Base-by-base conservation (phyloP, 225 moss, liverwort and hornwort genomes). In the Anthoceros angustus region DNA sequence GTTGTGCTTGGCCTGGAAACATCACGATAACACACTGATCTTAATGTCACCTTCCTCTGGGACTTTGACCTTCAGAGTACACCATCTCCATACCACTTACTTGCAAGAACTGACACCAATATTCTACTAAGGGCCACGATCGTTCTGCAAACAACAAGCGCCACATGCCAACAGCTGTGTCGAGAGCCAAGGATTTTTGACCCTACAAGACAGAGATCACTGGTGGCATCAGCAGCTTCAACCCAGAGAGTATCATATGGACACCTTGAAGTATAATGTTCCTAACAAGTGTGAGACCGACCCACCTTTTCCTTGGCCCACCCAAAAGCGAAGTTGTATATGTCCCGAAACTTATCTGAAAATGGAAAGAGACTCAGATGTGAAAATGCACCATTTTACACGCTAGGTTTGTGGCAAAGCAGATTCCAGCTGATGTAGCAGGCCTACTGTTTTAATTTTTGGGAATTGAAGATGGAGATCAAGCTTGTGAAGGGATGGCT, bases 91-190 rank as follows among this genome's bases (percentile, higher is more conserved):
- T 25, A 39, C 26, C 12, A 66, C 84, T 74, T 79, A 92, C 92
- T 82, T 92, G 92, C 71, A 92, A 64, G 66, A 92, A 92, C 75
- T 88, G 88, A 77, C 92, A 92, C 92, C 92, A 92, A 21, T 81
- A 77, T 50, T 88, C 88, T 48, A 92, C 88, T 50, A 92, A 77
- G 65, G 88, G 81, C 92, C 92, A 92, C 25, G 84, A 67, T 11
- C 92, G 84, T 69, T 92, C 92, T 62, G 84, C 86, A 79, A 88
- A 92, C 45, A 92, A 75, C 62, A 92, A 74, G 45, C 84, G 81
- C 92, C 92, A 92, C 92, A 92, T 92, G 72, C 92, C 92, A 65
- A 92, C 70, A 48, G 92, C 92, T 66, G 92, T 92, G 74, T 92
- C 92, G 75, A 92, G 70, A 39, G 92, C 92, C 69, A 92, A 74